Percentiles rank a stretch among this genome's conserved stretches.
Conservation (phyloP, 768 basidiomycete genomes). For the Mycena vulgaris region DNA sequence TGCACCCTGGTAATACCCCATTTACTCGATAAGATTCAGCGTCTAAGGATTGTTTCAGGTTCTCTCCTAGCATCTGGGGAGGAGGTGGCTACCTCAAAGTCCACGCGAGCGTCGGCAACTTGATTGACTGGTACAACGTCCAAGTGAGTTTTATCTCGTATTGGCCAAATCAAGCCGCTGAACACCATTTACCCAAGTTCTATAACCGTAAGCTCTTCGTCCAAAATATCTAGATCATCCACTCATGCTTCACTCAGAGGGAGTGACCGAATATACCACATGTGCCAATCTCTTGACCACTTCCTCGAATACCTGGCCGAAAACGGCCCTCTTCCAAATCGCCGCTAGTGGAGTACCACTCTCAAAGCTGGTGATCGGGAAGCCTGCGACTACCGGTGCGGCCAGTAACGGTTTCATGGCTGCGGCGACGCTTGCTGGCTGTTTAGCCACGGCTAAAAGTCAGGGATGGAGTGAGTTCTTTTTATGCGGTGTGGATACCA, state of each 20-base stretch:
- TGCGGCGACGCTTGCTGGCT: slow-evolving; percentile 41
- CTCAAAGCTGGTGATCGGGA: slow-evolving; percentile 73
- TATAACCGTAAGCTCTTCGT: slow-evolving; percentile 58
- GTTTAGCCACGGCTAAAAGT: slow-evolving; percentile 38
- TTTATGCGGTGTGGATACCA: background rate
- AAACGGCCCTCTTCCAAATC: slow-evolving; percentile 61
- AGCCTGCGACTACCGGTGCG: slow-evolving; percentile 59
- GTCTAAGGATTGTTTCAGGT: slow-evolving; percentile 50
- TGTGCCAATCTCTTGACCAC: slow-evolving; percentile 69
- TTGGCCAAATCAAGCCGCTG: slow-evolving; percentile 27
- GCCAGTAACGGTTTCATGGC: slow-evolving; percentile 59
- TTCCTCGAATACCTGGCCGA: slow-evolving; percentile 64
- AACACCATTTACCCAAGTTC: slow-evolving; percentile 45
- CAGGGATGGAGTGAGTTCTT: slow-evolving; percentile 32
- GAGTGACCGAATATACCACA: slow-evolving; percentile 73
- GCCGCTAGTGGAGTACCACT: slow-evolving; percentile 60
- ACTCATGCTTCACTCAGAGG: slow-evolving; percentile 51
- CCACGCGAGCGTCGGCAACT: slow-evolving; percentile 64
- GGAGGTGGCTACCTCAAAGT: slow-evolving; percentile 73
- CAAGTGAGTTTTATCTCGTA: slow-evolving; percentile 54
- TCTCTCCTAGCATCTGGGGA: slow-evolving; percentile 56
- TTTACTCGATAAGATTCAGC: background rate
- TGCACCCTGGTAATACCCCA: slow-evolving; percentile 60
- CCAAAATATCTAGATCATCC: background rate
- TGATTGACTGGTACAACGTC: slow-evolving; percentile 78